Evolutionary conservation across 2,329 filamentous ascomycete genomes (phyloP).

Genomic region (Immersiporthe knoxdaviesiana): DNA sequence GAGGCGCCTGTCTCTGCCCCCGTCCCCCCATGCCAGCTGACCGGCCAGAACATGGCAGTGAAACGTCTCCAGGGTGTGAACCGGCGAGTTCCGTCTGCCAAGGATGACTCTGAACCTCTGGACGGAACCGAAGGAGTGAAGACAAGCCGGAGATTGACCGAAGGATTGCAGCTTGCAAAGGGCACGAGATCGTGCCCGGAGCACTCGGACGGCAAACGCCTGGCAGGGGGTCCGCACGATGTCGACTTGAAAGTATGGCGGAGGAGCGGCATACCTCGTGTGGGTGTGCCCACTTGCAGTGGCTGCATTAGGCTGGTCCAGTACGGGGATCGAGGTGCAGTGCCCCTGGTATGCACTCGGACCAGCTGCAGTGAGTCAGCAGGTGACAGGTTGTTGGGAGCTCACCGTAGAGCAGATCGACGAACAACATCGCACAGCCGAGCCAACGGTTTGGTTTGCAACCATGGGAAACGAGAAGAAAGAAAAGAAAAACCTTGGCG

Average conservation of each 20-base stretch:
- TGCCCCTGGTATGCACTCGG: background rate
- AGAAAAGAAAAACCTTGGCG: too few relatives aligned
- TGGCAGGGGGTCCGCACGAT: background rate
- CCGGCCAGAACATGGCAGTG: background rate
- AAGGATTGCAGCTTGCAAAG: background rate
- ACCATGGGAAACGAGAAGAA: background rate
- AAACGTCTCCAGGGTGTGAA: background rate
- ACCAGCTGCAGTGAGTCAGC: conserved; percentile 4
- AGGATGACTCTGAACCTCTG: background rate
- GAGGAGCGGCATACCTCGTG: background rate
- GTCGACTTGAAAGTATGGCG: background rate
- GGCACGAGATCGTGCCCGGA: background rate
- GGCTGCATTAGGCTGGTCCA: conserved; percentile 1
- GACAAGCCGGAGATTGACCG: background rate
- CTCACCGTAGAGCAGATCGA: background rate
- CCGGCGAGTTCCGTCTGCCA: background rate
- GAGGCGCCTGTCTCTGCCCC: background rate
- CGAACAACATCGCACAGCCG: background rate
- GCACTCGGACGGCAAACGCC: background rate
- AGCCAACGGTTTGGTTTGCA: background rate
- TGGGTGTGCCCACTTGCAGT: background rate
- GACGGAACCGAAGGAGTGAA: background rate
- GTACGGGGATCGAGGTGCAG: too few relatives aligned
- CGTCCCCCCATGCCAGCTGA: background rate
- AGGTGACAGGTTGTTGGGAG: background rate